phyloP scores from a whole-genome alignment of 495 filamentous ascomycete genomes.

The Podospora sp. region DNA sequence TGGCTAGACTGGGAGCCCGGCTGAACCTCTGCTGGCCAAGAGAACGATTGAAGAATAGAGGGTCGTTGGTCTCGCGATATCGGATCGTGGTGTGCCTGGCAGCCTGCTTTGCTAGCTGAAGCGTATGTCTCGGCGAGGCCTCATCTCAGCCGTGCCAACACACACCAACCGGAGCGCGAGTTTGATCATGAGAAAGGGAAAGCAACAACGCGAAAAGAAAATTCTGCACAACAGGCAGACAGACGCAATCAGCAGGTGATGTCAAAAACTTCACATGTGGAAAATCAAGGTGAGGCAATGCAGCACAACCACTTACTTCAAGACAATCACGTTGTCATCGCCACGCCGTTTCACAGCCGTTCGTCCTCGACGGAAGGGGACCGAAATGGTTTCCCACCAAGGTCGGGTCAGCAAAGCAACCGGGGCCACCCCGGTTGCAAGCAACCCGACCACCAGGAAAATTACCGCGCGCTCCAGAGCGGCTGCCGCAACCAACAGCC shows the following conservation, averaged over 20 bases:
- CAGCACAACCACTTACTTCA: background rate
- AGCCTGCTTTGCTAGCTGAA: constrained; percentile 5
- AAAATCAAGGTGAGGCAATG: background rate
- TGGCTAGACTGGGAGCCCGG: background rate
- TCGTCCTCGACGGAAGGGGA: background rate
- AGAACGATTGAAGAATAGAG: background rate
- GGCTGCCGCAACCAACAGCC: background rate
- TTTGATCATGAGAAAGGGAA: constrained; percentile 3
- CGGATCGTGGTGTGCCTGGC: constrained; percentile 15
- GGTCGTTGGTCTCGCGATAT: background rate
- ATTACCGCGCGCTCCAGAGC: constrained; percentile 6
- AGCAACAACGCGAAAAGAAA: background rate
- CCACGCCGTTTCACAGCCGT: background rate
- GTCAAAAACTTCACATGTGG: background rate
- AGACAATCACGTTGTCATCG: constrained; percentile 10
- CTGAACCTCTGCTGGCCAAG: no score
- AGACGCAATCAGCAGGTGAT: background rate
- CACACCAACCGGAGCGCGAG: background rate
- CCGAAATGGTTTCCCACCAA: background rate
- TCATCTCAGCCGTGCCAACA: constrained; percentile 11
- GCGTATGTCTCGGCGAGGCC: constrained; percentile 3
- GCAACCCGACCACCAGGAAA: background rate
- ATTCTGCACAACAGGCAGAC: background rate
- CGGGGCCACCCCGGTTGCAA: background rate
- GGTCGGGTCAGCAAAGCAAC: background rate